Base-by-base conservation (phyloP, 2,329 filamentous ascomycete genomes). In the Sporothrix brasiliensis region DNA sequence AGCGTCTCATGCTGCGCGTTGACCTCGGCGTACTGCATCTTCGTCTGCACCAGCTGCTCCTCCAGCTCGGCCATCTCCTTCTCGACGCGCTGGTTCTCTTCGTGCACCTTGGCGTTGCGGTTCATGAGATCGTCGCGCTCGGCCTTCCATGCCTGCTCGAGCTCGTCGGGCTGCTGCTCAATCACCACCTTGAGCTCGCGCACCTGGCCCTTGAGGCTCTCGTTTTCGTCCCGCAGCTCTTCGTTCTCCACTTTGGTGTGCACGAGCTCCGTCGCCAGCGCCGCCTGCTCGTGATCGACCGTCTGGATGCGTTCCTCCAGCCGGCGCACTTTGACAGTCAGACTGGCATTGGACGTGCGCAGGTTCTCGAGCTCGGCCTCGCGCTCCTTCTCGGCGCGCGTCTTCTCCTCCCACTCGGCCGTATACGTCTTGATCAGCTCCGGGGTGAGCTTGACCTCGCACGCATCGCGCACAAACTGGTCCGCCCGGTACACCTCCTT, bases 401-500 rank as follows among this genome's bases (percentile, higher is more conserved):
- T 91, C 81, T 93, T 93, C 76, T 97, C 94, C 78, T 97, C 93
- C 94, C 94, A 99, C 77, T 99, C 95, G 0, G 85, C 78, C 0
- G 90, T 91, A 79, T 98, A 99, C 3, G 85, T 82, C 76, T 91
- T 91, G 27, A 99, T 87, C 76, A 91, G 88, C 76, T 96, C 92
- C 0, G 92, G 89, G 0, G 92, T 92, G 53, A 99, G 89, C 76
- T 92, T 91, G 67, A 98, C 86, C 47, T 92, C 90, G 77, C 94
- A 97, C 0, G 95, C 95, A 79, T 99, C 95, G 72, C 92, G 91
- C 16, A 99, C 92, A 72, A 99, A 88, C 75, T 95, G 89, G 78
- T 99, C 95, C 19, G 95, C 95, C 66, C 94, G 90, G 79, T 99
- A 99, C 7, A 99, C 88, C 78, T 97, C 95, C 80, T 97, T 97